Evolutionary conservation across 2,329 filamentous ascomycete species (phyloP), one percentile per base, ranked within the genome.

Genomic region (Aquanectria penicillioides): DNA sequence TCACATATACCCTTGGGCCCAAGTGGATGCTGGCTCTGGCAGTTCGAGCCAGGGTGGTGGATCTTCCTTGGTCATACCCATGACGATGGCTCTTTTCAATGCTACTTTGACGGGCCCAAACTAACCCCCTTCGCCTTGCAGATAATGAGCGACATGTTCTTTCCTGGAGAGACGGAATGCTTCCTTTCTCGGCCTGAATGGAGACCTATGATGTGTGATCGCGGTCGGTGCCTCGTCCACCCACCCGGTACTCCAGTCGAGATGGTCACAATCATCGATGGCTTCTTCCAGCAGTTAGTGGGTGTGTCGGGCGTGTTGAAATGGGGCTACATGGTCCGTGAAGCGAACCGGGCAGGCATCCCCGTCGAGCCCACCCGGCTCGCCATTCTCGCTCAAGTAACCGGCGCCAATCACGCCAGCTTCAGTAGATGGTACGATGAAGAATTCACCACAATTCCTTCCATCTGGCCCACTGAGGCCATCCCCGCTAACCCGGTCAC

Each of bases 91-190:
- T 59, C 59, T 59, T 48, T 22, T 25, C 61, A 61, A 68, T 69
- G 51, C 54, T 62, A 68, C 65, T 57, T 51, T 66, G 38, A 57
- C 61, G 62, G 57, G 40, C 47, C 51, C 44, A 54, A 36, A 68
- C 63, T 69, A 48, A 69, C 67, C 61, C 51, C 53, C 17, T 44
- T 57, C 55, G 52, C 61, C 55, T 55, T 46, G 25, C 57, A 78
- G 76, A 74, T 76, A 29, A 78, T 77, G 71, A 69, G 74, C 50
- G 71, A 74, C 43, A 64, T 79, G 44, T 78, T 80, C 61, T 74
- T 73, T 15, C 71, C 69, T n/a, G 57, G 61, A 15, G 68, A 69
- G 31, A 61, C 72, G 13, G 69, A 73, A 36, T 78, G 76, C 56
- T 79, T 79, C 59, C 68, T 78, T 5, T 69, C 71, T 23, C 67